Conservation (phyloP, 176 grass and related monocot genomes). For the Pontederia crassipes region DNA sequence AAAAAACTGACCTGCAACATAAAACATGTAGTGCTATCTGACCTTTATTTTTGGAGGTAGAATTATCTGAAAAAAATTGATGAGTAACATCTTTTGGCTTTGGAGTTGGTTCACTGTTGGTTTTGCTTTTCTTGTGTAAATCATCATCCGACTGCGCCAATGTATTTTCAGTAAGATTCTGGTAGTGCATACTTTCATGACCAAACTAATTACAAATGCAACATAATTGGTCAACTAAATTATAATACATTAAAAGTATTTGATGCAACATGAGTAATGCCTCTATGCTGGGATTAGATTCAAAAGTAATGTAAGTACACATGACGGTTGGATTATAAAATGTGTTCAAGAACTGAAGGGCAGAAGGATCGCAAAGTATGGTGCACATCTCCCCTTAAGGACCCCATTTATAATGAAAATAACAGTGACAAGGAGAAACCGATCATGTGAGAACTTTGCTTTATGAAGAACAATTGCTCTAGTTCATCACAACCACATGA, state of each 20-base stretch:
- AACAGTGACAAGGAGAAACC: too few species aligned
- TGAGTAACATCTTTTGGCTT: background rate
- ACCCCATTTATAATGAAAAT: too few species aligned
- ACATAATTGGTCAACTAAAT: background rate
- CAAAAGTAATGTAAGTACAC: too few species aligned
- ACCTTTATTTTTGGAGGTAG: conserved; percentile 6
- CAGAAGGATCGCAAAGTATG: too few species aligned
- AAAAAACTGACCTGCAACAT: background rate
- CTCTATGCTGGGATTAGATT: too few species aligned
- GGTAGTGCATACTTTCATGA: background rate
- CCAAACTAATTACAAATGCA: background rate
- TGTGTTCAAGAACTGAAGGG: too few species aligned
- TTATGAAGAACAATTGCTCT: too few species aligned
- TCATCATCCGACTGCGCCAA: conserved; percentile 10
- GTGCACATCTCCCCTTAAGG: too few species aligned
- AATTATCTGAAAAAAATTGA: background rate
- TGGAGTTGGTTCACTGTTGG: background rate
- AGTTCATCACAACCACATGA: too few species aligned
- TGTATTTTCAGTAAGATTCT: conserved; percentile 13
- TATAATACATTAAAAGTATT: background rate
- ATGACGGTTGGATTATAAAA: too few species aligned
- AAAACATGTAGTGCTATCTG: conserved; percentile 11
- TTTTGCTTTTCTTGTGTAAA: background rate
- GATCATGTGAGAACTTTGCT: too few species aligned
- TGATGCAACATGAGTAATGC: too few species aligned